Evolutionary conservation across 345 rosid genomes (phyloP), one percentile per base, ranked within the genome.

Genomic region (Mangifera indica): DNA sequence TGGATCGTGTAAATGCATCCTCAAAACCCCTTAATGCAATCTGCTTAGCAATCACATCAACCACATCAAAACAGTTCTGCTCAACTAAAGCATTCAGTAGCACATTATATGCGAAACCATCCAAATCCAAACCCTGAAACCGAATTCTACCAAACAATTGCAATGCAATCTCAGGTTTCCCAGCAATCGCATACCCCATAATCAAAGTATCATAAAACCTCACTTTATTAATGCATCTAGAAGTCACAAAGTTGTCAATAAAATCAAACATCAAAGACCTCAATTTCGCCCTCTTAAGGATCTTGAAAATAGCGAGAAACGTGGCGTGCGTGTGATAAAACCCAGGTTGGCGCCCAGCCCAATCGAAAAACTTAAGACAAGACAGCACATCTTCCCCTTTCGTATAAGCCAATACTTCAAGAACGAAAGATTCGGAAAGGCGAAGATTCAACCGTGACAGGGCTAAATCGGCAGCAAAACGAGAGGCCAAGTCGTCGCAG

Each of bases 281-380:
- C 37, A 66, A 81, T 77, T 87, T 84, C 5, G 88, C 85, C 34
- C 55, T 73, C 1, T 87, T 77, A 6, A 92, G 86, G 80, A 91
- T 89, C 81, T 86, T 91, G 75, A 89, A 87, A 22, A 92, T 82
- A 32, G 98, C 92, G 26, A 82, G 77, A 67, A 79, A 91, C 7
- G 97, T 88, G 24, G 79, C 81, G 2, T 88, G 88, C 1, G 96
- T 84, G 68, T 90, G 99, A 59, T 63, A 37, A 51, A 83, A 95
- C 2, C 87, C 85, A 0, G 72, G 82, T 67, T 91, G 98, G 13
- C 81, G 86, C 20, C 96, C 96, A 2, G 90, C 97, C 99, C 99
- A 95, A 53, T 91, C 99, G 78, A 91, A 92, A 87, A 95, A 91
- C 71, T 83, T 85, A 73, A 95, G 84, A 68, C 98, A 92, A 8